phyloP scores from a whole-genome alignment of 2,329 filamentous ascomycete species.

The Fusarium sp. region DNA sequence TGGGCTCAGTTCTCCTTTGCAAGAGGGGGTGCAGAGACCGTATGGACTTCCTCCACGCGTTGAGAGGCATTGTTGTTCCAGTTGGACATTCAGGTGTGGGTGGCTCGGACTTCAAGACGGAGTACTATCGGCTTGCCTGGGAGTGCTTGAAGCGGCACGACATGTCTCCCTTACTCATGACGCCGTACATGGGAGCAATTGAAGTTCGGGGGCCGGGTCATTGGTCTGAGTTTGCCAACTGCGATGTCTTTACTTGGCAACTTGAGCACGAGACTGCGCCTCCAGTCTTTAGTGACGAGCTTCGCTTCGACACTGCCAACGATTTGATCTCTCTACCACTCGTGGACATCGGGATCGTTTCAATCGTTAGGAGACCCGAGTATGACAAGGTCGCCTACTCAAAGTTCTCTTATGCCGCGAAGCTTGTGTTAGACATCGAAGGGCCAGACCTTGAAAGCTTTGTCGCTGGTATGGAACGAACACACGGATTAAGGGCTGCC shows the following conservation, averaged over 20 bases:
- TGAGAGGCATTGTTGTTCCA: not conserved
- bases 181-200: not conserved
- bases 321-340: rapidly evolving
- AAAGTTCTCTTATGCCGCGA: not conserved
- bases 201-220: not conserved
- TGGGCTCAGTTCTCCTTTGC: not conserved
- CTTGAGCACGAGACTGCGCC: not conserved
- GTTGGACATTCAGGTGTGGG: not conserved
- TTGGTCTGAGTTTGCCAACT: not conserved
- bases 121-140: not conserved
- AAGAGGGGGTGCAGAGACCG: constrained; percentile 1
- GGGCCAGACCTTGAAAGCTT: not conserved
- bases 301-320: rapidly evolving
- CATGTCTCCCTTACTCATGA: not conserved
- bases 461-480: not conserved
- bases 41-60: not conserved
- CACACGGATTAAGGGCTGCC: not conserved
- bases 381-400: no score
- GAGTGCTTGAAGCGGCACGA: not conserved
- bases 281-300: rapidly evolving
- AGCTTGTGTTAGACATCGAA: not conserved
- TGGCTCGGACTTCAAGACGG: not conserved
- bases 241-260: not conserved
- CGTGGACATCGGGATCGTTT: not conserved
- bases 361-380: not conserved